Evolutionary conservation across 306 rosid genomes (phyloP), one percentile per base, ranked within the genome.

Genomic region (Castanea mollissima): DNA sequence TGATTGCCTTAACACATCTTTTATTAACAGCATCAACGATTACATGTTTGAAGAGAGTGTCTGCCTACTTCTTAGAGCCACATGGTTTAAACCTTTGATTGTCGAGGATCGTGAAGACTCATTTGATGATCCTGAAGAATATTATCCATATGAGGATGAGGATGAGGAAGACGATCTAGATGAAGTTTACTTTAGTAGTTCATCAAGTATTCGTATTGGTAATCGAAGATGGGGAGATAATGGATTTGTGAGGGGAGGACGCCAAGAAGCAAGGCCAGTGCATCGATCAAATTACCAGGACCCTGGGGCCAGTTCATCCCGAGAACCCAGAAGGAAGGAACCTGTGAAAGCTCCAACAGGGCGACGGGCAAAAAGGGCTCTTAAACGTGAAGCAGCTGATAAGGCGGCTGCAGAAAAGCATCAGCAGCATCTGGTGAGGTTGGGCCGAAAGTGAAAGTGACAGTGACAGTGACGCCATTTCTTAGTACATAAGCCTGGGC

Each of bases 21-120:
- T 68, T 68, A n/a, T 68, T 35, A 6, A 71, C 92, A 94, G 98
- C 83, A 69, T 94, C 74, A 80, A 90, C 2, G 97, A 92, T 73
- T 94, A 83, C 82, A 89, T 94, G 94, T 92, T 92, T 2, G 98
- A 93, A 88, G 99, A 93, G 83, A 95, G 99, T 34, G 97, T 95
- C 32, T 93, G 99, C 81, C 80, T 95, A 6, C 97, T 95, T 21
- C 83, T 95, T 29, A 86, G 99, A 76, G 99, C 99, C 8, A 38
- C 91, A 29, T 95, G 99, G 99, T 93, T 91, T 83, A 71, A 64
- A 75, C 97, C 98, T 20, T 69, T 90, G 35, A 38, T 60, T 1
- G 88, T 90, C 52, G 88, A 83, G 76, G 87, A 86, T 3, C 87
- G 84, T 7, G 83, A 76, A 59, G 88, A 87, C 51, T 35, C 67